Evolutionary conservation across 108 stramenopile species (phyloP).

Genomic region (Epipyxis sp.): DNA sequence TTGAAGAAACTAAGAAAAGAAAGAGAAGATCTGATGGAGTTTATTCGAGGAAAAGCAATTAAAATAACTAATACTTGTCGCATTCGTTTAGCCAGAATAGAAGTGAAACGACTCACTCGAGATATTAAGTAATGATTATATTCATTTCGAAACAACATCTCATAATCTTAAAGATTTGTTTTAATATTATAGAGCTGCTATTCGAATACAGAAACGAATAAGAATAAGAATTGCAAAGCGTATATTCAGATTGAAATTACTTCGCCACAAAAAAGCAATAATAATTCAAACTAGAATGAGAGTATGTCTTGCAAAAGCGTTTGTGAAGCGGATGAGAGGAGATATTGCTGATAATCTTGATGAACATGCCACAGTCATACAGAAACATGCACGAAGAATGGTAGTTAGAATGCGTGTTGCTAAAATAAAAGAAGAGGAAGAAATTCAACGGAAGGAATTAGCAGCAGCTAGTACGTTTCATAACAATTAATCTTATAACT

Average conservation of each 20-base stretch:
- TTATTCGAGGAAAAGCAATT: background rate
- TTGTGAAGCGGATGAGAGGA: background rate
- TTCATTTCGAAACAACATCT: background rate
- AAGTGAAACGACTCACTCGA: constrained; percentile 4
- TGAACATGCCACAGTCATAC: background rate
- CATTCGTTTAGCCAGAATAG: background rate
- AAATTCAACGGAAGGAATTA: too few species aligned
- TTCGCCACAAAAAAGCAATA: background rate
- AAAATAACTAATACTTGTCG: constrained; percentile 20
- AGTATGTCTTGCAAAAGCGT: constrained; percentile 18
- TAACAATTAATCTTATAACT: too few species aligned
- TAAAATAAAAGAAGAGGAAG: too few species aligned
- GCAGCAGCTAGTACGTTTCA: too few species aligned
- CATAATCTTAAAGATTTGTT: background rate
- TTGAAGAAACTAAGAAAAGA: background rate
- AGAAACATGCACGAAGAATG: constrained; percentile 1
- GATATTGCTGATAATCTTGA: background rate
- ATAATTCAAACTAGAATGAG: constrained; percentile 20
- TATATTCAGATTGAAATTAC: background rate
- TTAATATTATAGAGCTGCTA: constrained; percentile 7
- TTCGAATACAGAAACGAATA: constrained; percentile 28
- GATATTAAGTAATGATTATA: background rate
- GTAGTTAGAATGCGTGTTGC: too few species aligned
- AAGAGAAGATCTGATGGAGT: background rate
- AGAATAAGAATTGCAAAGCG: constrained; percentile 20